Evolutionary conservation across 164 flowering plant species (phyloP).

Genomic region (Vitis cinerea): DNA sequence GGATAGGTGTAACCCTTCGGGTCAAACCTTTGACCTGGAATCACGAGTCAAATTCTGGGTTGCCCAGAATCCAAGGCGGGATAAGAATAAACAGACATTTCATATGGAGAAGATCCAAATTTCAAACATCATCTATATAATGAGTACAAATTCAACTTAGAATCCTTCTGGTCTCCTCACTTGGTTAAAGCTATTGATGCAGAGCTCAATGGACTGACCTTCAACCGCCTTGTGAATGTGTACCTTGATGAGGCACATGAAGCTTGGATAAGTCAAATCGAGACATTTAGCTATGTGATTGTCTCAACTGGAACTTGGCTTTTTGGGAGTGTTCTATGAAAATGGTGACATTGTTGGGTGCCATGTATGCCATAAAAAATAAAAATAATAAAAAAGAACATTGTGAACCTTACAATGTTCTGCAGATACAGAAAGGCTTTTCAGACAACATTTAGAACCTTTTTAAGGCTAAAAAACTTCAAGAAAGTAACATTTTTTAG

Average conservation of each 20-base stretch:
- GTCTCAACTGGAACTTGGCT: conserved; percentile 37
- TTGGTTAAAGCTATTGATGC: conserved; percentile 5
- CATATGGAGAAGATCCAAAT: conserved; percentile 6
- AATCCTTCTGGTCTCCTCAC: conserved; percentile 13
- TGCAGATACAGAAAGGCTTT: conserved; percentile 21
- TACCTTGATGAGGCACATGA: conserved; percentile 28
- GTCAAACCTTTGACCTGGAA: too few relatives aligned
- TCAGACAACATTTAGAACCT: too few relatives aligned
- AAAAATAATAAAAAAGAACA: neutral
- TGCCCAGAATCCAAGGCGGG: neutral
- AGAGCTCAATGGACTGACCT: neutral
- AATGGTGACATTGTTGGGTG: conserved; percentile 30
- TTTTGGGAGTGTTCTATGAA: conserved; percentile 23
- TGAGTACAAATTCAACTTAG: conserved; percentile 13
- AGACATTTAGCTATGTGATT: conserved; percentile 26
- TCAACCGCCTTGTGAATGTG: conserved; percentile 9
- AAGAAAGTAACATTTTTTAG: too few relatives aligned
- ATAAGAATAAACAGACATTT: neutral
- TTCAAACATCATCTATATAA: conserved; percentile 16
- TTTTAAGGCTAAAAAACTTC: too few relatives aligned
- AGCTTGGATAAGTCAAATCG: conserved; percentile 24
- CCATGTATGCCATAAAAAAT: conserved; percentile 23
- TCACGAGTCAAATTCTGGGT: too few relatives aligned
- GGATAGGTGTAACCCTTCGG: too few relatives aligned
- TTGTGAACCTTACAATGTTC: conserved; percentile 13